Evolutionary conservation across 306 rosid species (phyloP).

Genomic region (Prunus kanzakura): DNA sequence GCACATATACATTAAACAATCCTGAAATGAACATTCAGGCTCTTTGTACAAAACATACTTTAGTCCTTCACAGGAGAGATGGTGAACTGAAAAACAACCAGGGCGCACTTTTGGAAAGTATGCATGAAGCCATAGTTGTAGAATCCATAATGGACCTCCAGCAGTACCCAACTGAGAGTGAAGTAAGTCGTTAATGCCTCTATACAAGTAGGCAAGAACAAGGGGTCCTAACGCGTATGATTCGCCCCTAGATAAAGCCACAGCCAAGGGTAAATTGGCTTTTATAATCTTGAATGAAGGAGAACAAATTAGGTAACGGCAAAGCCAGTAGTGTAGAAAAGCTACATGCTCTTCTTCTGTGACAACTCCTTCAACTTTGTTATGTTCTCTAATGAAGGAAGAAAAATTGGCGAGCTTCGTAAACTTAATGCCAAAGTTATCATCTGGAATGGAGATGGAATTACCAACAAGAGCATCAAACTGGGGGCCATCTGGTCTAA

Average conservation of each 20-base stretch:
- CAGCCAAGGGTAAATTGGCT: slow-evolving; percentile 6
- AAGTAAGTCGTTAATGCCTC: slow-evolving; percentile 9
- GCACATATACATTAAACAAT: not conserved
- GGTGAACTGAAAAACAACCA: not conserved
- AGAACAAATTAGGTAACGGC: not conserved
- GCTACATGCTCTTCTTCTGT: slow-evolving; percentile 11
- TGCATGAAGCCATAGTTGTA: slow-evolving; percentile 14
- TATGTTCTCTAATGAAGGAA: slow-evolving; percentile 1
- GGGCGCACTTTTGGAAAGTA: slow-evolving; percentile 8
- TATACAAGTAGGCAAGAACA: slow-evolving; percentile 13
- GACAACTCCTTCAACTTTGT: not conserved
- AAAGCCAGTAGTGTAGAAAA: slow-evolving; percentile 7
- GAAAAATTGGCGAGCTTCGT: not conserved
- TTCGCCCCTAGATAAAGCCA: slow-evolving; percentile 15
- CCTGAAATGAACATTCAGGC: not conserved
- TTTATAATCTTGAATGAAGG: slow-evolving; percentile 1
- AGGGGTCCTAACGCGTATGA: slow-evolving; percentile 1
- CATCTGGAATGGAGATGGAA: not conserved
- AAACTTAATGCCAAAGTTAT: not conserved
- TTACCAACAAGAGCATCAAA: not conserved
- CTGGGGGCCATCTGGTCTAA: slow-evolving; percentile 1
- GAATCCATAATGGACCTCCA: slow-evolving; percentile 6
- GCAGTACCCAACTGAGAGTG: not conserved
- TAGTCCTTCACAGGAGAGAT: not conserved
- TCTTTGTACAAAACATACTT: not conserved